Evolutionary conservation across 805 yeast genomes (phyloP), one percentile per base, ranked within the genome.

Genomic region (Suhomyces faveliae): DNA sequence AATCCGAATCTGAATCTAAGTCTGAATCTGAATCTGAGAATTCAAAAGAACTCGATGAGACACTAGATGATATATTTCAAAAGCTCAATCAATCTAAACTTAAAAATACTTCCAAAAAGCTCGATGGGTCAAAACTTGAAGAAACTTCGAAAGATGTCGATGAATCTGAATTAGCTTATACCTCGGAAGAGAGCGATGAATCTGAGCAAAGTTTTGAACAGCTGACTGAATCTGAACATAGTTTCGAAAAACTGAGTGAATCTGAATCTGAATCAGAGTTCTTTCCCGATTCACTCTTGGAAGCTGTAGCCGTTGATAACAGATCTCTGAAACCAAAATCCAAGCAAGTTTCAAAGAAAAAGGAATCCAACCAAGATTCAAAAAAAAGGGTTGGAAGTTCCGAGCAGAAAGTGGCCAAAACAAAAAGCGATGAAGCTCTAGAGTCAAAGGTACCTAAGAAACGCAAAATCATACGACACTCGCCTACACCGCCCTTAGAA

Each of bases 211-310:
- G n/a, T n/a, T n/a, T n/a, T n/a, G n/a, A n/a, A n/a, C n/a, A n/a
- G n/a, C n/a, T n/a, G 6, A 24, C 9, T 24, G 37, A 33, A 33
- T 15, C 20, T 15, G 37, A 33, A 27, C 6, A 24, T 24, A 24
- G 27, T 10, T 24, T 10, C 10, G 30, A 27, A 9, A 7, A 22
- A 7, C 23, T 22, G 6, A 7, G 7, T 4, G 37, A 33, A 4
- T 17, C 11, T 21, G 29, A 30, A 22, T 15, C 27, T 12, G 50
- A 40, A 8, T 35, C 43, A 6, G 48, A 24, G 15, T 42, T 40
- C 39, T 23, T 33, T 10, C 42, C 48, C 7, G 48, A 48, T 23
- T 45, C 48, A n/a, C 35, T 30, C n/a, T 43, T 15, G 4, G 49
- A 50, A 12, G 8, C 30, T 20, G 20, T 27, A 13, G 24, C 38